Base-by-base conservation (phyloP, 371 early-diverging fungal species). In the Sporodiniella umbellata region DNA sequence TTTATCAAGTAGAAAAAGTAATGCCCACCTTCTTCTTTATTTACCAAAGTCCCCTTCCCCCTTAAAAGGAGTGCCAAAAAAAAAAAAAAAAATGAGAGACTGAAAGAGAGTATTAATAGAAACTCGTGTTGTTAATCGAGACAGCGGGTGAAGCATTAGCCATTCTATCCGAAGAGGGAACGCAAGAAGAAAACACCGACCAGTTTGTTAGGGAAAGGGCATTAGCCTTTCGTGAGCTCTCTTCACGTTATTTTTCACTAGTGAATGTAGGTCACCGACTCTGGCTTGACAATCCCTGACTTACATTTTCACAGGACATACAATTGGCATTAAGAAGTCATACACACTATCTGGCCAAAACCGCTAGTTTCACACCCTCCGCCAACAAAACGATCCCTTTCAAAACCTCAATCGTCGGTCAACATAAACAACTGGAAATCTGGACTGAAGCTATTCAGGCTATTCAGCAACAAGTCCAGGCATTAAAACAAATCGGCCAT, bases 1-100 rank as follows among this genome's bases (percentile, higher is more conserved):
- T 75, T 2, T 66, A 71, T 33, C 64, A 69, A 48, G 67, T 57
- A 11, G 75, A 75, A 63, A 68, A 62, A 42, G 75, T 71, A 64
- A 24, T 2, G 8, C 8, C 14, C 7, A 23, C 23, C 12, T 46
- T 7, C 33, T 31, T 22, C 30, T 43, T 33, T 46, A 7, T n/a
- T 40, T 26, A 23, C 24, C 14, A n/a, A n/a, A n/a, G n/a, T n/a
- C n/a, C n/a, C n/a, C n/a, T n/a, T n/a, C n/a, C n/a, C n/a, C n/a
- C n/a, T n/a, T n/a, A n/a, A n/a, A n/a, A n/a, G n/a, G n/a, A n/a
- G n/a, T n/a, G n/a, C n/a, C n/a, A n/a, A n/a, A n/a, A n/a, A n/a
- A n/a, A n/a, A n/a, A n/a, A n/a, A n/a, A n/a, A n/a, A n/a, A n/a
- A n/a, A n/a, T n/a, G n/a, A n/a, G n/a, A n/a, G n/a, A n/a, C n/a